Evolutionary conservation across 768 basidiomycete species (phyloP), one percentile per base, ranked within the genome.

Genomic region (Gymnopilus junonius): DNA sequence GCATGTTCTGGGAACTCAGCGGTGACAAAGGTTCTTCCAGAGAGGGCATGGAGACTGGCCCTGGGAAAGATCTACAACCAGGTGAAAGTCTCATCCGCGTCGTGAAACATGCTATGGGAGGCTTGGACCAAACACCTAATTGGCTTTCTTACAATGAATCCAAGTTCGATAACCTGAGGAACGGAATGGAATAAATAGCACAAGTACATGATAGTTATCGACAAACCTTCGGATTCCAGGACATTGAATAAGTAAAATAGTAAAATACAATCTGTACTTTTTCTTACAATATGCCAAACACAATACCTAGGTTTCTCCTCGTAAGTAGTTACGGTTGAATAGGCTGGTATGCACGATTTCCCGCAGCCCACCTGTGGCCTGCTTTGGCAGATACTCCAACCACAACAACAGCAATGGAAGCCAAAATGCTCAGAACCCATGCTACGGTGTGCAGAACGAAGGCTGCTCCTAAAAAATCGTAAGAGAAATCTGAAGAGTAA

Each of bases 1-100:
- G 91, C 59, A 99, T 99, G 97, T 90, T 90, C 68, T 95, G 93
- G 94, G 94, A 96, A 74, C 80, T 97, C 42, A 91, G 90, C 67
- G 94, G 93, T 2, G 97, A 98, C 77, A 94, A 94, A 73, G 86
- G 86, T 1, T 77, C 77, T 4, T 68, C 74, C 31, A 83, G 91
- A 55, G 86, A 90, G 39, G 91, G 86, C 14, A 89, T 93, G 86
- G 92, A 94, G 65, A 76, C 77, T 8, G 91, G 92, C 2, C 81
- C 77, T 1, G 93, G 92, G 2, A 95, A 95, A 75, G 90, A 90
- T 27, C 80, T 82, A 3, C 86, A 90, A 66, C 85, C 87, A 31
- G 89, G 93, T 4, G 72, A 74, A 63, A 93, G 91, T 69, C 78
- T 97, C 67, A 86, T 96, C 20, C 80, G 80, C 64, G 82, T 89